A percentile compares a stretch with the other conserved stretches of the same genome.
Conservation (phyloP, 352 stramenopile species). For the Plasmopara muralis region DNA sequence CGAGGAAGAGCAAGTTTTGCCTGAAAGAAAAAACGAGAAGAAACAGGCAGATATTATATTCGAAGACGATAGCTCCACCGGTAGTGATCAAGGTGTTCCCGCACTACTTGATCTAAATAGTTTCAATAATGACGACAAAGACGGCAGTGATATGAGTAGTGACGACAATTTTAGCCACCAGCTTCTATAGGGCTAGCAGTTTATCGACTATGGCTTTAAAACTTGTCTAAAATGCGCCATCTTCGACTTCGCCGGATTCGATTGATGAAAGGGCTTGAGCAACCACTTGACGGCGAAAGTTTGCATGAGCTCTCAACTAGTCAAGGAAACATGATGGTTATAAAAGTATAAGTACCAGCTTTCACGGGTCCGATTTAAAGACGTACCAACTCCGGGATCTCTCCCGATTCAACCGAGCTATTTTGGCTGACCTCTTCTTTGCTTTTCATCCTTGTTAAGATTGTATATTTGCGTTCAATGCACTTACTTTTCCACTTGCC, state of each 20-base stretch:
- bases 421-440: conserved; percentile 7
- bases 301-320: conserved; percentile 19
- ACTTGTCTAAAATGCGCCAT: conserved; percentile 11
- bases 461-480: conserved; percentile 23
- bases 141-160: conserved; percentile 13
- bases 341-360: background rate
- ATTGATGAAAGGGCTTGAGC: conserved; percentile 18
- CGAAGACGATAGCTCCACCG: conserved; percentile 6
- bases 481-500: conserved; percentile 24
- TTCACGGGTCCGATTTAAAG: background rate
- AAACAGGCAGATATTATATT: conserved; percentile 3
- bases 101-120: conserved; percentile 15
- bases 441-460: conserved; percentile 4
- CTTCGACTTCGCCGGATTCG: conserved; percentile 30
- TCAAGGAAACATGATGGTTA: conserved; percentile 4
- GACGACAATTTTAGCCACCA: conserved; percentile 4
- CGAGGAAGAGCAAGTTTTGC: conserved; percentile 10
- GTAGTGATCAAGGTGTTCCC: conserved; percentile 14
- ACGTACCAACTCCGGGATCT: conserved; percentile 30
- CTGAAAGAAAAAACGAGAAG: conserved; percentile 1
- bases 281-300: conserved; percentile 15
- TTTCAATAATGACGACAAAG: conserved; percentile 12
- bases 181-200: background rate
- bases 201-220: background rate
- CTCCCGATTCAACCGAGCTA: conserved; percentile 49